Conservation (phyloP, 768 basidiomycete genomes). For the Fistulinella prunicolor region DNA sequence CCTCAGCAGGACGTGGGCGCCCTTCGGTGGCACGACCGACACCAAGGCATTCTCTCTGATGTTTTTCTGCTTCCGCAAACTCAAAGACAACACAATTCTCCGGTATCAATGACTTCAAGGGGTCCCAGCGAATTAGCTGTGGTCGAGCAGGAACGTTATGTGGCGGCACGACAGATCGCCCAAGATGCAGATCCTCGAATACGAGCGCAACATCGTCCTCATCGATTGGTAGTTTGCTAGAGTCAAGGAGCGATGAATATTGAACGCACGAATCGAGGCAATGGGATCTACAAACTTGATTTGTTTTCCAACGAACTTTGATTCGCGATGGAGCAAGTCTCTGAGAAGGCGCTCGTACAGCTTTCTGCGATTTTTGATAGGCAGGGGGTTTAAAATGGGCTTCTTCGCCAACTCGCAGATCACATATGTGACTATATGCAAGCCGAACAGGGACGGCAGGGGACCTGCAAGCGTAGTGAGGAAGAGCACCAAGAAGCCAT, state of each 20-base stretch:
- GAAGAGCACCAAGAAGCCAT: background rate
- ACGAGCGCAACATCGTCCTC: slow-evolving; percentile 81
- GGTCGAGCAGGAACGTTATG: slow-evolving; percentile 71
- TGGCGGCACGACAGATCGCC: slow-evolving; percentile 77
- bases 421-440: slow-evolving; percentile 87
- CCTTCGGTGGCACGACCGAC: slow-evolving; percentile 5
- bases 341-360: slow-evolving; percentile 77
- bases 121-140: slow-evolving; percentile 80
- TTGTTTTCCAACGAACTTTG: slow-evolving; percentile 55
- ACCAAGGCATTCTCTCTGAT: slow-evolving; percentile 46
- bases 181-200: slow-evolving; percentile 84
- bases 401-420: slow-evolving; percentile 82
- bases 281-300: slow-evolving; percentile 49
- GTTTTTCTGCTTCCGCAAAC: slow-evolving; percentile 65
- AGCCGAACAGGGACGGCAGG: slow-evolving; percentile 86
- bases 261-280: background rate
- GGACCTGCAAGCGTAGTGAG: slow-evolving; percentile 37
- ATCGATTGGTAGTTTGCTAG: slow-evolving; percentile 71
- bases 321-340: slow-evolving; percentile 74
- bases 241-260: background rate
- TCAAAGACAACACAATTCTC: slow-evolving; percentile 90
- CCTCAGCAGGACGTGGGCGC: slow-evolving; percentile 41
- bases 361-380: slow-evolving; percentile 83
- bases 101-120: slow-evolving; percentile 53
- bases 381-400: slow-evolving; percentile 77